Base-by-base conservation (phyloP, 257 asterid genomes). In the Solanum tacnaense region DNA sequence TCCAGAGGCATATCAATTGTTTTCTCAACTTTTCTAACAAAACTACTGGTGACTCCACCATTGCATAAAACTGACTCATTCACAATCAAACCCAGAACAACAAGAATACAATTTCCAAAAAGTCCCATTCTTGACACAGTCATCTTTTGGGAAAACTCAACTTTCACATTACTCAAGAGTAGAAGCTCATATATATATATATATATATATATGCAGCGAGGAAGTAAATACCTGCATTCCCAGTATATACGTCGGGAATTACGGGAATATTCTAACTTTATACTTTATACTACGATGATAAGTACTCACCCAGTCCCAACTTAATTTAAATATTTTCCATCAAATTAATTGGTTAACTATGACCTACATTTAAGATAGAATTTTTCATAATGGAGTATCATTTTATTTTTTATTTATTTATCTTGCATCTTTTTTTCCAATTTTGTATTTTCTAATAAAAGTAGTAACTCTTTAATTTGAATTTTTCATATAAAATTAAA, bases 1-100 rank as follows among this genome's bases (percentile, higher is more conserved):
- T 94, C 94, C 4, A 95, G 90, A 13, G 98, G 96, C 98, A 96
- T 94, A 91, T 95, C 98, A 0, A 81, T 81, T 27, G 92, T 90
- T 85, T 92, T 91, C 91, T 93, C 93, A 29, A 84, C 91, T 25
- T 89, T 90, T 89, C 99, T 93, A 58, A 92, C 91, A 65, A 94
- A 96, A 70, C 90, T 87, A 60, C 98, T 95, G 13, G 99, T 96
- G 35, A 88, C 60, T 65, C 94, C 97, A 81, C 95, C 98, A 88
- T 85, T 90, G 91, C 98, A 94, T 46, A 90, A 31, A 90, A 90
- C 89, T 68, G 96, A 95, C 31, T 88, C 91, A 85, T 90, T 92
- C 85, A 93, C 6, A 39, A 92, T 23, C 16, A 89, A 83, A 9
- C 90, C 91, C 88, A 91, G 23, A 91, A 92, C 89, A 31, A 85